Evolutionary conservation across 2,329 filamentous ascomycete genomes (phyloP), one percentile per base, ranked within the genome.

Genomic region (Paecilomyces sp.): DNA sequence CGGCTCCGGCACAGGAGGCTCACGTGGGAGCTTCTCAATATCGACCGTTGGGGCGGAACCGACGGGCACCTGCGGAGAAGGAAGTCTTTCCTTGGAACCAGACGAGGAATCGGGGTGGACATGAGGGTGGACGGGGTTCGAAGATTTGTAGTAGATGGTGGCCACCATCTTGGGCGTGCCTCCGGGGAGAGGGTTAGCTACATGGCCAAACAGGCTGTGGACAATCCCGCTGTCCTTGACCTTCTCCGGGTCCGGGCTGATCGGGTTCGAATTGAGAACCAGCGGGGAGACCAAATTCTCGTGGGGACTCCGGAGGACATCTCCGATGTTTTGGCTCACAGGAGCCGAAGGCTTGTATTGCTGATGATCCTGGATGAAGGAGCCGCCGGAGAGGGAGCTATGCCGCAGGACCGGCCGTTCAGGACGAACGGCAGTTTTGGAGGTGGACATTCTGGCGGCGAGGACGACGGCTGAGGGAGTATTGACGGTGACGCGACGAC

Each of bases 1-100:
- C 5, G 81, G 80, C 60, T 82, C 81, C 0, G 79, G 80, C 15
- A 78, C 79, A 1, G 80, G 80, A 1, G 81, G 81, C 65, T 84
- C 81, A 51, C 82, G 79, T 2, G 81, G 81, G 62, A 82, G 80
- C 64, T 81, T 80, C 58, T 77, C 75, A 47, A 83, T 74, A 61
- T 81, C 80, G 50, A 78, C 71, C 25, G 81, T 81, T 11, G 81
- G 81, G 1, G 79, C 80, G 30, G 77, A 80, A 57, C 80, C 80
- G 58, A 73, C 69, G 9, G 73, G 75, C 24, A 79, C 73, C 50
- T 68, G 69, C 22, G 77, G 77, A 15, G 73, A 66, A 3, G 75
- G 77, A 18, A 78, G 69, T 47, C 67, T 68, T 59, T 79, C 75
- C 34, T 74, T 75, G 15, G 71, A 61, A 2, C 61, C 58, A 24